phyloP scores from a whole-genome alignment of 345 rosid species.

The Acer yangbiense region DNA sequence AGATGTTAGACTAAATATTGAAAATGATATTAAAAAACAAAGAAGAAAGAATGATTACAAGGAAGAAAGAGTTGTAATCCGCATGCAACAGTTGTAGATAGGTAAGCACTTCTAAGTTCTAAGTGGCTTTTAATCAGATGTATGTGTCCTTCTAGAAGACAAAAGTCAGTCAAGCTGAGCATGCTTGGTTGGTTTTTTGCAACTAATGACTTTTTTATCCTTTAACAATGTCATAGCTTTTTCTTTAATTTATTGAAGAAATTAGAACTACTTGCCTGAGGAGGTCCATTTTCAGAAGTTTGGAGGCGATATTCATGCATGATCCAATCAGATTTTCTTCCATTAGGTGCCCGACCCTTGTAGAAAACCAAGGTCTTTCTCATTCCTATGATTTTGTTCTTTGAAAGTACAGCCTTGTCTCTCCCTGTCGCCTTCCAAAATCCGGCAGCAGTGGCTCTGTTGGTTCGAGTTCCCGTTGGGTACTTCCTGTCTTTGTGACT shows the following conservation, averaged over 20 bases:
- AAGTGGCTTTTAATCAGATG: slow-evolving; percentile 9
- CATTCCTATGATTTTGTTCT: slow-evolving; percentile 82
- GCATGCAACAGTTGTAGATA: not conserved
- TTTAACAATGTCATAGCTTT: no score
- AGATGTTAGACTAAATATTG: not conserved
- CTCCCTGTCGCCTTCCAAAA: slow-evolving; percentile 99
- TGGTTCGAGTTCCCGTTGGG: slow-evolving; percentile 91
- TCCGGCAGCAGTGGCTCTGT: slow-evolving; percentile 88
- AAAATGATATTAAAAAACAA: not conserved
- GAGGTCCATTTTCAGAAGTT: slow-evolving; percentile 63
- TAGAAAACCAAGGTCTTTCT: slow-evolving; percentile 93
- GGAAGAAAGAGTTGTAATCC: not conserved
- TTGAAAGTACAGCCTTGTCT: slow-evolving; percentile 86
- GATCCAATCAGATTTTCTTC: slow-evolving; percentile 91
- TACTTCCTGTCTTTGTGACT: slow-evolving; percentile 96
- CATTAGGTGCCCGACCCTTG: slow-evolving; percentile 92
- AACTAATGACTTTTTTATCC: not conserved
- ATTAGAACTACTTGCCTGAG: slow-evolving; percentile 51
- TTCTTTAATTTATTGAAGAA: not conserved
- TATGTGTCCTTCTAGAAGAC: slow-evolving; percentile 12
- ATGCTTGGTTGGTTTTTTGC: slow-evolving; percentile 16
- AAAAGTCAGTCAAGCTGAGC: slow-evolving; percentile 27
- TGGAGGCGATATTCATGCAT: slow-evolving; percentile 95
- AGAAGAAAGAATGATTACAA: not conserved
- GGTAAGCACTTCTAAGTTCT: not conserved